Evolutionary conservation across 495 filamentous ascomycete species (phyloP), one percentile per base, ranked within the genome.

Genomic region (Aspergillus mulundensis): DNA sequence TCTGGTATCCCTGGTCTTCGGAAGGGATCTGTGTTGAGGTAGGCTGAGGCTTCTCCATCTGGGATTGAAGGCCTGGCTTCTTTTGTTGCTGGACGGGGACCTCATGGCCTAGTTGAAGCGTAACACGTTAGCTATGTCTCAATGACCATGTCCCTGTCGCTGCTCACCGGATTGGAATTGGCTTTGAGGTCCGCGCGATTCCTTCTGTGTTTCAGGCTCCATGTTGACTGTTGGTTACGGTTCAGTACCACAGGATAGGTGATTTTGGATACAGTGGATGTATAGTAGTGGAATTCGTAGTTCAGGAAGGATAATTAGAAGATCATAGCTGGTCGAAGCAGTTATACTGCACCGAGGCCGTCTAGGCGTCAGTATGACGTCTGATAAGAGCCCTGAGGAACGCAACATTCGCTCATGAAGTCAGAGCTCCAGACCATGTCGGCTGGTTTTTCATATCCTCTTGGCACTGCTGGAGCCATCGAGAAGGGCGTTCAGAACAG

Each of bases 21-120:
- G 85, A 84, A 1, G 90, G 89, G 14, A 94, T 61, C n/a, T 87
- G 72, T 38, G 83, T 84, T 24, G 79, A 83, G 24, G 78, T 70
- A 1, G 90, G 86, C 48, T 81, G 73, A 8, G 83, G 84, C 16
- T 81, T 61, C 23, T 81, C 75, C 74, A 94, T 77, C 43, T 88
- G 75, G 36, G 69, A 63, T 64, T 95, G 86, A 40, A 82, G 71
- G 4, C 90, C 87, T 1, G 90, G 90, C 50, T 82, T 79, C 2
- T 75, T 65, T 59, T 89, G 85, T 57, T 86, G 76, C 45, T 87
- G 81, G 50, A 91, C 78, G 3, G 87, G 88, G 53, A 87, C 70
- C 56, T 83, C 62, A 66, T 90, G 84, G 40, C 87, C 89, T 91
- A 52, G 5, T 47, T 1, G 12, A 36, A 36, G 4, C 2, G 25